Evolutionary conservation across 78 protist genomes (phyloP).

Genomic region (Dictyostelium citrinum): DNA sequence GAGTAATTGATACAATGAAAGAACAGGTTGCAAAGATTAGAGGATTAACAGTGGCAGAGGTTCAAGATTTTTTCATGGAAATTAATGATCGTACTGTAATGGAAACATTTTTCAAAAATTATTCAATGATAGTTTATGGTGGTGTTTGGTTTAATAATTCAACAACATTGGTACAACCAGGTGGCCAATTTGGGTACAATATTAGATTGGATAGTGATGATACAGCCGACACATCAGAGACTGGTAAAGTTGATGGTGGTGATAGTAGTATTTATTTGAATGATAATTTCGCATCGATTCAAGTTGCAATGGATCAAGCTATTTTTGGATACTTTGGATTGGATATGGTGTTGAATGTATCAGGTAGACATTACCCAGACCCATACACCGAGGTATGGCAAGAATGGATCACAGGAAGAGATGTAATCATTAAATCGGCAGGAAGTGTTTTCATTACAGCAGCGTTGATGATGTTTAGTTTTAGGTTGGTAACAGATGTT

Average conservation of each 20-base stretch:
- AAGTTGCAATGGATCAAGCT: constrained; percentile 52
- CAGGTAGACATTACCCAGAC: not conserved
- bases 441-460: constrained; percentile 40
- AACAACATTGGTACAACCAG: not conserved
- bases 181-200: not conserved
- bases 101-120: constrained; percentile 29
- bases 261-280: not conserved
- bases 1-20: not conserved
- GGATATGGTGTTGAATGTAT: not conserved
- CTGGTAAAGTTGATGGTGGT: not conserved
- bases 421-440: not conserved
- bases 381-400: constrained; percentile 27
- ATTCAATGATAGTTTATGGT: constrained; percentile 6
- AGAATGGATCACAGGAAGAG: constrained; percentile 2
- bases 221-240: not conserved
- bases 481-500: constrained; percentile 4
- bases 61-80: not conserved
- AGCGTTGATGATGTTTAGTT: constrained; percentile 32
- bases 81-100: not conserved
- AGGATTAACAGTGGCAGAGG: not conserved
- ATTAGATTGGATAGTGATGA: constrained; percentile 49
- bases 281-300: not conserved
- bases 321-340: constrained; percentile 3
- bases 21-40: not conserved
- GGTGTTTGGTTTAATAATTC: constrained; percentile 35